Evolutionary conservation across 768 basidiomycete genomes (phyloP).

Genomic region (Kwoniella newhampshirensis): DNA sequence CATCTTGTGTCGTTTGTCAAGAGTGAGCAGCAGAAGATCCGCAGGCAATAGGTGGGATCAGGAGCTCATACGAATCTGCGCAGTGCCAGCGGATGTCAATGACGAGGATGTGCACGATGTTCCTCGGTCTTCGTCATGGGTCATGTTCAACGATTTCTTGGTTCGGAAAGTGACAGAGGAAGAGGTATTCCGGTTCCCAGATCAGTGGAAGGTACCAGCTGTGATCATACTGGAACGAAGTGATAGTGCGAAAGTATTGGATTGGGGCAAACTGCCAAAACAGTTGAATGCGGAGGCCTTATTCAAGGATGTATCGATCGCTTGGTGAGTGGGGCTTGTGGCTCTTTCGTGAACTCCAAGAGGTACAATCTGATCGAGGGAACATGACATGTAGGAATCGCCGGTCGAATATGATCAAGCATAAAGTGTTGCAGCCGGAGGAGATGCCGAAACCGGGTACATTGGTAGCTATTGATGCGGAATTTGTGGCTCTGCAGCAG

Average conservation of each 20-base stretch:
- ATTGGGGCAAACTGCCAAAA: slow-evolving; percentile 66
- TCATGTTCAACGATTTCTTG: slow-evolving; percentile 93
- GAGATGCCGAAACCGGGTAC: slow-evolving; percentile 85
- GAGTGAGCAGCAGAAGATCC: slow-evolving; percentile 57
- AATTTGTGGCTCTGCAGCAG: slow-evolving; percentile 96
- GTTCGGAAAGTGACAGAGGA: slow-evolving; percentile 80
- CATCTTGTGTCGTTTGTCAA: slow-evolving; percentile 88
- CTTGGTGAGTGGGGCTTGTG: slow-evolving; percentile 60
- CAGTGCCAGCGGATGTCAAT: slow-evolving; percentile 74
- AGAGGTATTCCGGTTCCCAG: slow-evolving; percentile 83
- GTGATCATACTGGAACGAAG: slow-evolving; percentile 84
- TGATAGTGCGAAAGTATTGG: slow-evolving; percentile 62
- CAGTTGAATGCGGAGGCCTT: slow-evolving; percentile 72
- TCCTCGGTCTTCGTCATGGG: slow-evolving; percentile 80
- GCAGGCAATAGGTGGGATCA: neutral
- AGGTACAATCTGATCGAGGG: slow-evolving; percentile 3
- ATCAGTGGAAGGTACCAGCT: slow-evolving; percentile 92
- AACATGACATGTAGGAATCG: slow-evolving; percentile 62
- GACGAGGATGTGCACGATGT: slow-evolving; percentile 24
- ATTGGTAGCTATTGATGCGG: slow-evolving; percentile 91
- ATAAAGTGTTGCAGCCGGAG: slow-evolving; percentile 66
- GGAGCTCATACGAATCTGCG: neutral
- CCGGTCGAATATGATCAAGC: slow-evolving; percentile 70
- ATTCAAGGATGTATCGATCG: slow-evolving; percentile 82
- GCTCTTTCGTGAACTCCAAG: too few relatives aligned